A percentile compares a stretch with the other conserved stretches of the same genome.
phyloP scores from a whole-genome alignment of 441 rosid species.

The Erodium moschatum region DNA sequence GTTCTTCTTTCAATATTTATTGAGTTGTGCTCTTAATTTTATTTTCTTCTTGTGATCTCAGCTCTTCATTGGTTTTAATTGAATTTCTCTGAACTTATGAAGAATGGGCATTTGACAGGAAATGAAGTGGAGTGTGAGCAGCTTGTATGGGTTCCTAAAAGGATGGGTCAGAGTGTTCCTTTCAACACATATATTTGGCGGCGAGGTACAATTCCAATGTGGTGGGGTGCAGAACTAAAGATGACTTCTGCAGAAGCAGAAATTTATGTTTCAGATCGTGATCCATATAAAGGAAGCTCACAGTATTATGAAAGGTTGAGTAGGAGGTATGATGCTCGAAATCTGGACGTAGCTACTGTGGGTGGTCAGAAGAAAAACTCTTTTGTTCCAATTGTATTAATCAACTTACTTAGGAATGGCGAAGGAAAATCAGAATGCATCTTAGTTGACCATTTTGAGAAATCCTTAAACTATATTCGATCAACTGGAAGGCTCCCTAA shows the following conservation, averaged over 20 bases:
- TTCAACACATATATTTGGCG: slow-evolving; percentile 86
- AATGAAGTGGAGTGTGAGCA: slow-evolving; percentile 99
- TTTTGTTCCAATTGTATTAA: slow-evolving; percentile 70
- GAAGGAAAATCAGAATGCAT: slow-evolving; percentile 88
- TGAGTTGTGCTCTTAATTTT: slow-evolving; percentile 6
- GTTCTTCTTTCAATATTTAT: slow-evolving; percentile 17
- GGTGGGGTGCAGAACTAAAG: slow-evolving; percentile 99
- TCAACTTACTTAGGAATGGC: slow-evolving; percentile 79
- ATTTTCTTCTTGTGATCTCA: background rate
- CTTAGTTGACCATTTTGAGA: slow-evolving; percentile 85
- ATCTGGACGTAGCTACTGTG: slow-evolving; percentile 45
- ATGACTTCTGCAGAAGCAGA: slow-evolving; percentile 93
- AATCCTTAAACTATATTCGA: slow-evolving; percentile 59
- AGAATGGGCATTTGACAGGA: slow-evolving; percentile 49
- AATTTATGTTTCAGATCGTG: slow-evolving; percentile 74
- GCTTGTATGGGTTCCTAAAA: slow-evolving; percentile 87
- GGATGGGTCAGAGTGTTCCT: slow-evolving; percentile 64
- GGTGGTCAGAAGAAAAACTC: slow-evolving; percentile 59
- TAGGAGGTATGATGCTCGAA: slow-evolving; percentile 73
- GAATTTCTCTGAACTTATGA: slow-evolving; percentile 28
- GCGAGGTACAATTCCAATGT: slow-evolving; percentile 91
- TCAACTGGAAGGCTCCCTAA: slow-evolving; percentile 65
- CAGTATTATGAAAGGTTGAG: slow-evolving; percentile 79
- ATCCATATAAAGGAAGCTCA: slow-evolving; percentile 85
- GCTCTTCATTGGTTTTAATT: slow-evolving; percentile 18